Percentiles rank a stretch among this genome's conserved stretches.
Conservation (phyloP, 495 filamentous ascomycete genomes). For the Podospora sp. region DNA sequence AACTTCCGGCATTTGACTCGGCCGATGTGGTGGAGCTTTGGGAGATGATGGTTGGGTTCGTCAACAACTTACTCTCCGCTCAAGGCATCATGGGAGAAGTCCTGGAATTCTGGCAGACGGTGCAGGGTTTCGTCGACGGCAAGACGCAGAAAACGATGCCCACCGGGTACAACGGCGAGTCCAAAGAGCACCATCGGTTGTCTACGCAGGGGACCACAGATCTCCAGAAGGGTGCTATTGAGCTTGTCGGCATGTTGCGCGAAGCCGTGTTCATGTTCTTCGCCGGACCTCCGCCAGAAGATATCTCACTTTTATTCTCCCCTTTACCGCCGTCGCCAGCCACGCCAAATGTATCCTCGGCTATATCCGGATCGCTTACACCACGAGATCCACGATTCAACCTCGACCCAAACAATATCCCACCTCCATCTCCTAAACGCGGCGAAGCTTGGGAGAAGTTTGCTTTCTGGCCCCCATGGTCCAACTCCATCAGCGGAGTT, state of each 20-base stretch:
- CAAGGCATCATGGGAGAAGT: slow-evolving; percentile 86
- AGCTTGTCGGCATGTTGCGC: slow-evolving; percentile 79
- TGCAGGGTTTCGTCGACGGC: slow-evolving; percentile 86
- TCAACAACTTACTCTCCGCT: slow-evolving; percentile 71
- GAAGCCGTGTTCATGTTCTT: slow-evolving; percentile 80
- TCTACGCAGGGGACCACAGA: slow-evolving; percentile 68
- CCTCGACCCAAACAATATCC: slow-evolving; percentile 73
- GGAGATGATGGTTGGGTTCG: slow-evolving; percentile 75
- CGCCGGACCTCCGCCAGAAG: slow-evolving; percentile 85
- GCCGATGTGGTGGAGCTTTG: slow-evolving; percentile 82
- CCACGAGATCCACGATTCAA: slow-evolving; percentile 72
- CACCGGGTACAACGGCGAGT: slow-evolving; percentile 80
- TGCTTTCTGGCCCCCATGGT: slow-evolving; percentile 94
- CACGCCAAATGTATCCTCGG: slow-evolving; percentile 56
- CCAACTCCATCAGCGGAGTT: slow-evolving; percentile 85
- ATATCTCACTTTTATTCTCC: slow-evolving; percentile 81
- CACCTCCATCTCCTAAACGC: slow-evolving; percentile 71
- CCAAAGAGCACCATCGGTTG: slow-evolving; percentile 80
- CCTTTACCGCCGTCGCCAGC: slow-evolving; percentile 73
- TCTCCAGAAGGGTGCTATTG: slow-evolving; percentile 74
- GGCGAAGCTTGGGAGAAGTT: slow-evolving; percentile 91
- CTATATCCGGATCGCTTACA: slow-evolving; percentile 44
- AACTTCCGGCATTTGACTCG: slow-evolving; percentile 64
- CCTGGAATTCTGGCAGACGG: slow-evolving; percentile 90
- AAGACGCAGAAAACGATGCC: slow-evolving; percentile 81